Conservation (phyloP, 371 early-diverging fungal species). For the Rhizopus arrhizus region DNA sequence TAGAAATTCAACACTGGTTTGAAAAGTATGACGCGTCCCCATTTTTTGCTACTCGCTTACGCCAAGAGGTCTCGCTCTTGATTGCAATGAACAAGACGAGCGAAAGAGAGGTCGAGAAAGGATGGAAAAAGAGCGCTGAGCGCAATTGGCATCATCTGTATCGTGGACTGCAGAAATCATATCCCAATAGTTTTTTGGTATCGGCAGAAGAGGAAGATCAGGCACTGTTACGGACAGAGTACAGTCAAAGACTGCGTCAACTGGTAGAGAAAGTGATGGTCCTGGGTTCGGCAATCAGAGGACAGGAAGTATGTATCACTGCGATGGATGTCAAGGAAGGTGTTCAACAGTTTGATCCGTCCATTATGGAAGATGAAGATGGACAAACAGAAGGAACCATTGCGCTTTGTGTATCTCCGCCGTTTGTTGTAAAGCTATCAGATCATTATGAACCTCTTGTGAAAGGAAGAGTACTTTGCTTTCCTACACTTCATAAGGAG, state of each 20-base stretch:
- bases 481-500: constrained; percentile 5
- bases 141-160: constrained; percentile 44
- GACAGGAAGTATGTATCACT: constrained; percentile 47
- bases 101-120: constrained; percentile 10
- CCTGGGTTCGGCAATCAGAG: constrained; percentile 50
- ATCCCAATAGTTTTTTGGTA: constrained; percentile 32
- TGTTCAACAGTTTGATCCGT: constrained; percentile 34
- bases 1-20: constrained; percentile 27
- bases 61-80: constrained; percentile 40
- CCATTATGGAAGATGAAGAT: constrained; percentile 47
- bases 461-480: constrained; percentile 49
- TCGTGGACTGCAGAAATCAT: constrained; percentile 42
- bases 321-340: constrained; percentile 42
- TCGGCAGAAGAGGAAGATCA: constrained; percentile 15
- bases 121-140: constrained; percentile 18
- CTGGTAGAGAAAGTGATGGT: constrained; percentile 40
- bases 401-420: constrained; percentile 51
- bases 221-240: constrained; percentile 26
- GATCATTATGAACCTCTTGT: constrained; percentile 33
- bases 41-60: constrained; percentile 33
- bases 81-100: constrained; percentile 11
- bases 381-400: constrained; percentile 37
- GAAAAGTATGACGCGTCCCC: constrained; percentile 21
- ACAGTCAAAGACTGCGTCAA: constrained; percentile 31
- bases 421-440: constrained; percentile 40